Evolutionary conservation across 495 filamentous ascomycete genomes (phyloP), one percentile per base, ranked within the genome.

Genomic region (Trichoderma orchidacearum): DNA sequence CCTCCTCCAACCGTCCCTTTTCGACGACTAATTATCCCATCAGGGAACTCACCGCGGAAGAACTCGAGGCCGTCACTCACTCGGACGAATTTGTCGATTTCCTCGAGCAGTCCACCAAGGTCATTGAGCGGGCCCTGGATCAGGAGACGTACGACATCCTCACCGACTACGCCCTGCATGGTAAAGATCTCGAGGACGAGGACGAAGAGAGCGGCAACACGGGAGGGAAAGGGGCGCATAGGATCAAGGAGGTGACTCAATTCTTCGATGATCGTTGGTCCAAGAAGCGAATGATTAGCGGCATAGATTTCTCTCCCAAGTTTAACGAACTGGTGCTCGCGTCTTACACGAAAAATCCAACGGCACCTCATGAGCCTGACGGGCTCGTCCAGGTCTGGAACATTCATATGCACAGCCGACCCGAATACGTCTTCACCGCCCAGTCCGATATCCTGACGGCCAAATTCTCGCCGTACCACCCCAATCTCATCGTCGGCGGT

Each of bases 381-480:
- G 93, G 93, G 51, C 80, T 99, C 32, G 82, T 99, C 28, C 90
- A 96, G 66, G 83, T 99, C 36, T 99, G 93, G 93, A 99, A 96
- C 68, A 77, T 90, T 68, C 91, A 97, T 63, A 80, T 96, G 54
- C 90, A 90, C 56, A 87, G 89, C 60, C 85, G 93, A 41, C 88
- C 93, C 1, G 93, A 99, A 75, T 97, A 92, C 68, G 85, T 94
- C 50, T 96, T 97, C 67, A 89, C 96, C 69, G 91, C 90, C 8
- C 90, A 91, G 51, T 96, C 91, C 53, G 94, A 99, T 70, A 90
- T 99, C 53, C 79, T 97, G 17, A 84, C 90, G 0, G 92, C 93
- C 57, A 92, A 91, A 64, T 99, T 97, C 72, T 96, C 93, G 23
- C 94, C 93, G 0, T 96, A 96, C 68, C 94, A 97, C 63, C 92